A percentile compares a stretch with the other conserved stretches of the same genome.
phyloP scores from a whole-genome alignment of 2,329 filamentous ascomycete species.

The Alternaria panax region DNA sequence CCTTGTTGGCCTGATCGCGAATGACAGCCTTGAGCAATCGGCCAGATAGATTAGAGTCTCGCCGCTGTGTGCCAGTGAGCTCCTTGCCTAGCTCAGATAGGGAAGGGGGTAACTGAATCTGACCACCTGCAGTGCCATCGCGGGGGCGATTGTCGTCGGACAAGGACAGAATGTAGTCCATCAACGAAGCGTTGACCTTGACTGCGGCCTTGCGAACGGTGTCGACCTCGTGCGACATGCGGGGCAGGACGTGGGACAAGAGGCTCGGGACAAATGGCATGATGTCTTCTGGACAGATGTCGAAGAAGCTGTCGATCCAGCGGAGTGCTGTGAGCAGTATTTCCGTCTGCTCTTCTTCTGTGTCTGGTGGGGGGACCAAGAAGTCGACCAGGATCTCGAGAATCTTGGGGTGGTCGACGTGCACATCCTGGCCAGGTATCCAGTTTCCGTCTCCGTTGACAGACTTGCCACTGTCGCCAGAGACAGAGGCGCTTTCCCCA shows the following conservation, averaged over 20 bases:
- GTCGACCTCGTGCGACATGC: conserved; percentile 91
- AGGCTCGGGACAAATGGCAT: conserved; percentile 93
- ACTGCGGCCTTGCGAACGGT: conserved; percentile 86
- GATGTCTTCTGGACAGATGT: conserved; percentile 97
- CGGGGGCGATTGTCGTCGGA: conserved; percentile 66
- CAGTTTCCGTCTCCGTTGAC: conserved; percentile 82
- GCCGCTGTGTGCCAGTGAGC: conserved; percentile 50
- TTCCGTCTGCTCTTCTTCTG: conserved; percentile 74
- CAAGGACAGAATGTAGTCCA: conserved; percentile 92
- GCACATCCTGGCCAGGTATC: conserved; percentile 96
- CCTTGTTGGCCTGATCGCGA: conserved; percentile 41
- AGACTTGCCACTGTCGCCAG: conserved; percentile 48
- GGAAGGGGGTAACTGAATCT: conserved; percentile 53
- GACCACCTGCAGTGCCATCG: conserved; percentile 50
- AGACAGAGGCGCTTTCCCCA: conserved; percentile 47
- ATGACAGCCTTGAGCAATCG: conserved; percentile 46
- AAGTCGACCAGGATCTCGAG: conserved; percentile 90
- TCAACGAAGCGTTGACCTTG: conserved; percentile 86
- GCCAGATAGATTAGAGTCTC: conserved; percentile 49
- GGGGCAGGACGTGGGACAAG: conserved; percentile 87
- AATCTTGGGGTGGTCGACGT: conserved; percentile 91
- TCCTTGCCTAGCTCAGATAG: conserved; percentile 52
- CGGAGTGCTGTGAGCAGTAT: conserved; percentile 88
- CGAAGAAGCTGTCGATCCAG: conserved; percentile 96
- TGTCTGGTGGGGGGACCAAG: conserved; percentile 75